Evolutionary conservation across 805 yeast genomes (phyloP), one percentile per base, ranked within the genome.

Genomic region (Cyberlindnera petersonii): DNA sequence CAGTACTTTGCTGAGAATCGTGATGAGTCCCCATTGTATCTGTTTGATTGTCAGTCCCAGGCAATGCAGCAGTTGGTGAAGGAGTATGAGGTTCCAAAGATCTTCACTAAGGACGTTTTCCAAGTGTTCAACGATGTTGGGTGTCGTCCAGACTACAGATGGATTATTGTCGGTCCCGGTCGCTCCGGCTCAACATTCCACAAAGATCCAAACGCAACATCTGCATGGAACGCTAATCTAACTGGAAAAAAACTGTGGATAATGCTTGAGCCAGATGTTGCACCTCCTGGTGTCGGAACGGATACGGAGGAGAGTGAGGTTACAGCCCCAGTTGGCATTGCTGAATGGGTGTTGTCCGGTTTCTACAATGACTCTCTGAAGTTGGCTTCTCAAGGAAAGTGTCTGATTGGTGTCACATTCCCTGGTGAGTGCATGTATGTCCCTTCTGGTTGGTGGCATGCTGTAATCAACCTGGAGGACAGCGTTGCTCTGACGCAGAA

Each of bases 401-500:
- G 86, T 49, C 55, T 69, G 16, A 76, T 88, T 16, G 93, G 86
- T 0, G 67, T 88, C 11, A 83, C 94, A 0, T 77, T 76, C 47
- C 82, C 87, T 0, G 91, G 89, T 6, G 94, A 89, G 56, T 82
- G 87, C 44, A 74, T 87, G 71, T 77, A 83, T 57, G 97, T 88
- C 7, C 97, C 97, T 4, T 72, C 88, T n/a, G 94, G 95, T 1
- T 88, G 97, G 97, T 88, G 97, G 97, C 97, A 88, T 66, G 68
- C 79, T 33, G 97, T 89, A 22, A 85, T 88, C n/a, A 88, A 88
- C 52, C 54, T 88, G 10, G 84, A 81, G 42, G 87, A 82, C 55
- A 69, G 79, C n/a, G 79, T 88, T 15, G 97, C 96, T 0, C 62
- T 88, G 52, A 88, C 97, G 0, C 94, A 86, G 48, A 88, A 88